Conservation (phyloP, 148 eudicot genomes). For the Rhododendron williamsianum region DNA sequence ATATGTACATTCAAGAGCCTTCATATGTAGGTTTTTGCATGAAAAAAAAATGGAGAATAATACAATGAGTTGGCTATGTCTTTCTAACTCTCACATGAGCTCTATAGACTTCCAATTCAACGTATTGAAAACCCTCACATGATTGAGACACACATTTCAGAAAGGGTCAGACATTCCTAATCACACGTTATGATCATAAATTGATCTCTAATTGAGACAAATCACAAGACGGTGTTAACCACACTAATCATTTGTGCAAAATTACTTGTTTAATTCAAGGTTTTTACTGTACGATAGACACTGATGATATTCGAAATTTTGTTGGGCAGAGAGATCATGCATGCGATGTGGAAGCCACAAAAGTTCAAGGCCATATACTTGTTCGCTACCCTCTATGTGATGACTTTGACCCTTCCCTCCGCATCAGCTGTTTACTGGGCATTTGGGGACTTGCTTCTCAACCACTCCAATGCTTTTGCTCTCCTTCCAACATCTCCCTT, state of each 20-base stretch:
- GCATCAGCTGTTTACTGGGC: slow-evolving; percentile 92
- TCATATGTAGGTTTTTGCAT: background rate
- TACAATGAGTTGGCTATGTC: background rate
- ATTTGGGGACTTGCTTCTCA: slow-evolving; percentile 77
- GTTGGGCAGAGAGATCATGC: slow-evolving; percentile 74
- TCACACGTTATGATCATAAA: background rate
- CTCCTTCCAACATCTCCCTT: slow-evolving; percentile 73
- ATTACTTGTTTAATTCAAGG: background rate
- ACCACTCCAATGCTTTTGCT: slow-evolving; percentile 88
- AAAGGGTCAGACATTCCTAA: background rate
- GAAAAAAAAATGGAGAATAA: background rate
- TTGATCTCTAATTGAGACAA: background rate
- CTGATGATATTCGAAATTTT: background rate
- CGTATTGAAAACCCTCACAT: background rate
- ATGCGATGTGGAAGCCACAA: slow-evolving; percentile 97
- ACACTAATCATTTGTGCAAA: background rate
- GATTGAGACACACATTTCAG: background rate
- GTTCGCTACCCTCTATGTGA: slow-evolving; percentile 65
- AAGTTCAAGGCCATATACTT: slow-evolving; percentile 86
- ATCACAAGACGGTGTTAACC: background rate
- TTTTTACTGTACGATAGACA: background rate
- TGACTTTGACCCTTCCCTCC: slow-evolving; percentile 79
- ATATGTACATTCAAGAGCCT: background rate
- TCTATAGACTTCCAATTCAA: background rate
- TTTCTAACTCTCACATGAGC: background rate